Base-by-base conservation (phyloP, 2,329 filamentous ascomycete species). In the Neopestalotiopsis clavispora region DNA sequence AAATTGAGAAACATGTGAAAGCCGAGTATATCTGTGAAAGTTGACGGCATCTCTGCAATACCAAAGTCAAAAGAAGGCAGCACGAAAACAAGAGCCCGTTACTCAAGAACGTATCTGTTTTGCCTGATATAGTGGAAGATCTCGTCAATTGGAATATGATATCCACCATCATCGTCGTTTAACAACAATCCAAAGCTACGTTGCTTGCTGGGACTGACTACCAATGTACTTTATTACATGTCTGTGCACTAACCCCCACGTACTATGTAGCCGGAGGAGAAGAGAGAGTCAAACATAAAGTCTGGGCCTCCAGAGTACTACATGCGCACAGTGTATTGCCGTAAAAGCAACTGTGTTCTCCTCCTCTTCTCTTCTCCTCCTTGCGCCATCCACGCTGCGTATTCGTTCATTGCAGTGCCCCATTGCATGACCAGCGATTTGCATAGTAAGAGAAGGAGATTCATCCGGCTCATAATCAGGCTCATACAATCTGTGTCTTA, bases 361-460 rank as follows among this genome's bases (percentile, higher is more conserved):
- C 23, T 59, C 45, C 9, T 56, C 17, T 12, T 59, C 45, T 7
- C 9, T 56, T 7, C 23, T 59, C 45, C 30, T 28, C 17, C 38
- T 65, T 56, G 40, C 62, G 28, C 62, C 62, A 65, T 65, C n/a
- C 30, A 30, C 30, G 14, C 23, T 17, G 20, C 32, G 62, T 23
- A 65, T 65, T 65, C 45, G 28, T 40, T 65, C 62, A 56, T 65
- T 20, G 17, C 45, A 52, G 45, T 17, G 45, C 17, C 45, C 45
- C n/a, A 20, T 10, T 20, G n/a, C n/a, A 52, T n/a, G n/a, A 52
- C n/a, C 17, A 17, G 45, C 45, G 17, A 20, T 17, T 17, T 52
- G 10, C 23, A 28, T 28, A 28, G 23, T 28, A 28, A 28, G 23
- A 28, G 23, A 17, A 7, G 17, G 17, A 52, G 17, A 7, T 3